These are phyloP conservation scores for Bolboschoenus planiculmis DNA, from an alignment of 176 grass and related monocot species.

Conservation along the genomic window DNA sequence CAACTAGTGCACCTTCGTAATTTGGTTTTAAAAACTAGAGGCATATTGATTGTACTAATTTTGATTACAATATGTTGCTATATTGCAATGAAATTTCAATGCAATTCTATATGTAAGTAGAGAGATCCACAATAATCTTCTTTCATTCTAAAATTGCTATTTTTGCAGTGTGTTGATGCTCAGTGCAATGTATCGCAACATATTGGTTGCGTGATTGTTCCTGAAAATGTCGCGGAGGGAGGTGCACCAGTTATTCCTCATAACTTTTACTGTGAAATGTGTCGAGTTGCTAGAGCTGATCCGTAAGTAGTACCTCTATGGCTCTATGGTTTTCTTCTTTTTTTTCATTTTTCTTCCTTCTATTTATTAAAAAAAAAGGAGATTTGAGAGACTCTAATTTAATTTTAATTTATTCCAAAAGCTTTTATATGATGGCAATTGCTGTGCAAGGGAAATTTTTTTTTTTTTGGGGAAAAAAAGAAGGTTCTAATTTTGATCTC, in stretches of 20 bases:
- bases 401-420: background rate
- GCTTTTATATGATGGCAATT: background rate
- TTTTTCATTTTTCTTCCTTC: background rate
- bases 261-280: slow-evolving; percentile 72
- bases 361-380: background rate
- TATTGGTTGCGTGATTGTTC: slow-evolving; percentile 61
- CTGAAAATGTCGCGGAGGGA: slow-evolving; percentile 46
- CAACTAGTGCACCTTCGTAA: background rate
- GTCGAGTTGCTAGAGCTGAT: slow-evolving; percentile 77
- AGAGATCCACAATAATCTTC: background rate
- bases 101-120: background rate
- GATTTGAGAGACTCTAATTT: background rate
- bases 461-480: background rate
- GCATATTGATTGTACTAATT: slow-evolving; percentile 7
- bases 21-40: slow-evolving; percentile 16
- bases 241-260: slow-evolving; percentile 41
- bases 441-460: background rate
- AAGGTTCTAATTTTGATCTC: background rate
- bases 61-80: background rate
- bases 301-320: slow-evolving; percentile 46
- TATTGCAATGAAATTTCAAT: slow-evolving; percentile 17
- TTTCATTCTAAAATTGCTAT: slow-evolving; percentile 8
- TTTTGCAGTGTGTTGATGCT: slow-evolving; percentile 59
- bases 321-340: background rate
- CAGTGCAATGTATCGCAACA: slow-evolving; percentile 69